phyloP scores from a whole-genome alignment of 2,329 filamentous ascomycete genomes.

The Metarhizium sp. region DNA sequence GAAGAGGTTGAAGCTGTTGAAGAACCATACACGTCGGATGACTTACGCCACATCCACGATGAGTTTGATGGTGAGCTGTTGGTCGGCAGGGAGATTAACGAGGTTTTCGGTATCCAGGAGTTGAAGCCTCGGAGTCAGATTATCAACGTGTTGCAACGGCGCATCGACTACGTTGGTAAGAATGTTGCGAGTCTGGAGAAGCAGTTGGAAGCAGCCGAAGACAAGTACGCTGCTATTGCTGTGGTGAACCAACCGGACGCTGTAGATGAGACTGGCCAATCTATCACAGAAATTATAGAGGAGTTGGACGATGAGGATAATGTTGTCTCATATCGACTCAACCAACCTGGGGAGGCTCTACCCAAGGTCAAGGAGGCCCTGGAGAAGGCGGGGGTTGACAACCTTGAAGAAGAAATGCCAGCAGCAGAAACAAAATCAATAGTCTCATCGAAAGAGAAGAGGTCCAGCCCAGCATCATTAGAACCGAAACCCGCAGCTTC shows the following conservation, averaged over 20 bases:
- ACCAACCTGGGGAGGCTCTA: constrained; percentile 58
- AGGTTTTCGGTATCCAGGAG: constrained; percentile 28
- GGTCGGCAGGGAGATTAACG: constrained; percentile 44
- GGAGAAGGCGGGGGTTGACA: constrained; percentile 63
- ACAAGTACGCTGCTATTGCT: constrained; percentile 56
- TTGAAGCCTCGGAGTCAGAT: constrained; percentile 33
- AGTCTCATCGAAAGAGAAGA: not conserved
- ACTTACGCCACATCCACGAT: constrained; percentile 48
- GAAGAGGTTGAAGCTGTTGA: constrained; percentile 61
- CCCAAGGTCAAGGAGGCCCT: constrained; percentile 62
- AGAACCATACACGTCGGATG: constrained; percentile 32
- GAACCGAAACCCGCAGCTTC: not conserved
- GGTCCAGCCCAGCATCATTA: not conserved
- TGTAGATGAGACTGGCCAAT: constrained; percentile 59
- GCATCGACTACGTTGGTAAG: constrained; percentile 81
- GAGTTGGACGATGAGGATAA: constrained; percentile 87
- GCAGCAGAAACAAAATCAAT: not conserved
- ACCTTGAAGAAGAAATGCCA: constrained; percentile 19
- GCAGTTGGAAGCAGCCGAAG: constrained; percentile 59
- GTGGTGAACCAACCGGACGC: constrained; percentile 51
- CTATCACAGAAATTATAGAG: constrained; percentile 85
- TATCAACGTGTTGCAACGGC: constrained; percentile 53
- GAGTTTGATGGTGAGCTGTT: constrained; percentile 55
- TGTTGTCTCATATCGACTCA: constrained; percentile 58
- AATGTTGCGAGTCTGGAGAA: constrained; percentile 70